Conservation (phyloP, 2,329 filamentous ascomycete genomes). For the Fusarium buxicola region DNA sequence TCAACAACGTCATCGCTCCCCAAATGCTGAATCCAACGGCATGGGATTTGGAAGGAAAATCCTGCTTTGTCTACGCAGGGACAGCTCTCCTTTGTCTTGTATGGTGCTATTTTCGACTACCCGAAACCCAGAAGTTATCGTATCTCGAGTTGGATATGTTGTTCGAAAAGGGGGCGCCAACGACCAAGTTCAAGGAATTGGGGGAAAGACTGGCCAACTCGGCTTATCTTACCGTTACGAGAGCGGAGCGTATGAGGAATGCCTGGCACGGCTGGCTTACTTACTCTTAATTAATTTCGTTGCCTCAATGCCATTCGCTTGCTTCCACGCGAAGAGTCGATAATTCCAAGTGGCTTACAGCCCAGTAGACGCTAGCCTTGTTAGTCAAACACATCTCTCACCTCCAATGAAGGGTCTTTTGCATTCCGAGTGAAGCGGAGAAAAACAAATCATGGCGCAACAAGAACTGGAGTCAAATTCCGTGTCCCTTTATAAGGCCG, state of each 20-base stretch:
- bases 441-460: too few relatives aligned
- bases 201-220: slow-evolving; percentile 33
- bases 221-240: slow-evolving; percentile 28
- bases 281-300: slow-evolving; percentile 29
- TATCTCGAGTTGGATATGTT: slow-evolving; percentile 45
- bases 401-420: too few relatives aligned
- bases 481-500: too few relatives aligned
- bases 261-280: slow-evolving; percentile 43
- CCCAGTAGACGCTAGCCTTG: too few relatives aligned
- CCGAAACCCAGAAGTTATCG: slow-evolving; percentile 42
- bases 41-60: slow-evolving; percentile 44
- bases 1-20: slow-evolving; percentile 43
- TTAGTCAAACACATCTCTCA: too few relatives aligned
- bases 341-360: too few relatives aligned
- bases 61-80: slow-evolving; percentile 37
- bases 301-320: neutral
- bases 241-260: slow-evolving; percentile 39
- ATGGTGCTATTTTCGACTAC: slow-evolving; percentile 45
- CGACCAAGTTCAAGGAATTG: slow-evolving; percentile 47
- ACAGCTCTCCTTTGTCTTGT: slow-evolving; percentile 34
- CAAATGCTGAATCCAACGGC: slow-evolving; percentile 43
- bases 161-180: slow-evolving; percentile 42
- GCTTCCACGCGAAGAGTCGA: neutral
- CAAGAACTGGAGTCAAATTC: too few relatives aligned
- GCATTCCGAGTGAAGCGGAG: too few relatives aligned